phyloP scores from a whole-genome alignment of 2,329 filamentous ascomycete species.

The Fusarium sp. region DNA sequence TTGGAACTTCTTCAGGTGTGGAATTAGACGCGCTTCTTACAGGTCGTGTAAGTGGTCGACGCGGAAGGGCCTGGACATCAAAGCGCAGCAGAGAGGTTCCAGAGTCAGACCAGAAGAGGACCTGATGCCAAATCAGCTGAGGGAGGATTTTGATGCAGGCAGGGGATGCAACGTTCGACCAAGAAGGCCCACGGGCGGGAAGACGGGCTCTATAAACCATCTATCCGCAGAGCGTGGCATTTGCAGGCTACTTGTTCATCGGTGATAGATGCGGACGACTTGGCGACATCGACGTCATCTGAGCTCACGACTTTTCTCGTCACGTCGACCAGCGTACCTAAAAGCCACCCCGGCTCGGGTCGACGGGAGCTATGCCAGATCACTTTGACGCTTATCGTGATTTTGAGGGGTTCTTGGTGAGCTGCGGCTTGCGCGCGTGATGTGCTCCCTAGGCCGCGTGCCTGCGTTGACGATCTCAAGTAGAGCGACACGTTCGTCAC shows the following conservation, averaged over 20 bases:
- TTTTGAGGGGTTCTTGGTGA: neutral
- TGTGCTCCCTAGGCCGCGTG: conserved; percentile 16
- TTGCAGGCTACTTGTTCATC: neutral
- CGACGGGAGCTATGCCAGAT: conserved; percentile 10
- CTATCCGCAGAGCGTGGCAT: neutral
- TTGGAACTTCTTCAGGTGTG: conserved; percentile 2
- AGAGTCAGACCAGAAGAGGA: conserved; percentile 2
- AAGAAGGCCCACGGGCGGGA: neutral
- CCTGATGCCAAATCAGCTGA: conserved; percentile 2
- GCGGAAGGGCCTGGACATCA: neutral
- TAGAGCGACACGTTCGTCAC: neutral
- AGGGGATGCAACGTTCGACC: neutral
- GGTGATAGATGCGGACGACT: conserved; percentile 1
- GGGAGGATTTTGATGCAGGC: neutral
- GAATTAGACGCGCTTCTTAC: neutral
- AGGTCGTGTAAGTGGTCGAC: neutral
- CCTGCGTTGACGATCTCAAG: conserved; percentile 16
- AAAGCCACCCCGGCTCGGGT: conserved; percentile 13
- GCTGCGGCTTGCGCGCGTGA: conserved; percentile 30
- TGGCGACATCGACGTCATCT: conserved; percentile 6
- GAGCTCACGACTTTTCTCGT: conserved; percentile 8
- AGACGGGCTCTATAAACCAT: conserved; percentile 4
- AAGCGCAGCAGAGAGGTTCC: conserved; percentile 2
- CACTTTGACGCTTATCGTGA: neutral
- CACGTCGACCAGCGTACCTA: neutral